Base-by-base conservation (phyloP, 345 rosid genomes). In the Populus alba region DNA sequence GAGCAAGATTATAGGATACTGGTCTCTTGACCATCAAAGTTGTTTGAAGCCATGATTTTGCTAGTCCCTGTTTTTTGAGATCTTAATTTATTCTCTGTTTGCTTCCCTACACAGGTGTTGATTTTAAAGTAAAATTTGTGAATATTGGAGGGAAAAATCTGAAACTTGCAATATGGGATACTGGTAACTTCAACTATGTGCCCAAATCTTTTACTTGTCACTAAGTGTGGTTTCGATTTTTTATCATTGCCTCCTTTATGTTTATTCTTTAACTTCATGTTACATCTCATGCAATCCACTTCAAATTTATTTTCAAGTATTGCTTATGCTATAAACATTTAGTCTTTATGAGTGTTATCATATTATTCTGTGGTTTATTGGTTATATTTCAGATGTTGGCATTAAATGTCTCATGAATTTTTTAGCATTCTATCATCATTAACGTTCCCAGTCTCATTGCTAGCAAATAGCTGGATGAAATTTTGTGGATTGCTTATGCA, bases 101-200 rank as follows among this genome's bases (percentile, higher is more conserved):
- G 66, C 49, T 71, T 23, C 29, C 45, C 71, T 59, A 39, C 66
- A n/a, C 65, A 95, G 98, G 99, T 75, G 98, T 95, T 43, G 99
- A 95, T 88, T 95, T 95, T 77, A 93, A 95, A 91, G 91, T 93
- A 39, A 95, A 95, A 85, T 86, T 90, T 81, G 88, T 95, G 29
- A 87, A 83, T 16, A 72, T 87, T 75, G 97, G 94, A 8, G 99
- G 93, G 37, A 93, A 92, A 80, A 95, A 87, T 83, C 77, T 93
- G 80, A 95, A 95, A 87, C 98, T 95, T 80, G 99, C 97, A 9
- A 95, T 95, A 80, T 95, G 99, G 98, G 98, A 95, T 72, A 93
- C 98, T 22, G 99, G 98, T 92, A 47, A 81, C 49, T 72, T 15
- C 47, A 61, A 61, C 37, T 29, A 33, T 35, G 66, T 47, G 25